Evolutionary conservation across 495 filamentous ascomycete species (phyloP).

Genomic region (Podospora appendiculata): DNA sequence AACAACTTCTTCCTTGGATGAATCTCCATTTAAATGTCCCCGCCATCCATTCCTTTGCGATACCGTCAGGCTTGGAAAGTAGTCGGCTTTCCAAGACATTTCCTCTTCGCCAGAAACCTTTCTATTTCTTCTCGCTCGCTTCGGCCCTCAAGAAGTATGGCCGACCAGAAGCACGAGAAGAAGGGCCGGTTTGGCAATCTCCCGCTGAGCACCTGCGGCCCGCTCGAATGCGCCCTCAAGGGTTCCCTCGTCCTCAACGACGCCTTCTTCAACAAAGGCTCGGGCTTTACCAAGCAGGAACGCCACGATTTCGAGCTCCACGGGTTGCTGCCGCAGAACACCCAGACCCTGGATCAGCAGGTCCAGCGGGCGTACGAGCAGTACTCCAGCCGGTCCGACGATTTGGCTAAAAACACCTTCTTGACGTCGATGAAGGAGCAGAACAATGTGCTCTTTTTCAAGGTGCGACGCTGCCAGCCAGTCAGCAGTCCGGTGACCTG

Average conservation of each 20-base stretch:
- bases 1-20: background rate
- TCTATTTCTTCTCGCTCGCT: background rate
- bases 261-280: slow-evolving; percentile 78
- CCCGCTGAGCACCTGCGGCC: slow-evolving; percentile 55
- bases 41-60: background rate
- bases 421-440: slow-evolving; percentile 81
- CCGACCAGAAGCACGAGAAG: slow-evolving; percentile 3
- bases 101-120: background rate
- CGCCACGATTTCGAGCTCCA: slow-evolving; percentile 60
- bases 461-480: slow-evolving; percentile 27
- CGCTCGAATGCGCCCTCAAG: slow-evolving; percentile 51
- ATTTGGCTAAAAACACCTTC: slow-evolving; percentile 76
- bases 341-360: slow-evolving; percentile 78
- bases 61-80: no score
- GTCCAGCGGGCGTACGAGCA: slow-evolving; percentile 73
- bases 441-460: slow-evolving; percentile 72
- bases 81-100: background rate
- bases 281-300: slow-evolving; percentile 64
- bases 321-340: slow-evolving; percentile 61
- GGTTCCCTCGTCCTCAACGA: slow-evolving; percentile 58
- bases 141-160: slow-evolving; percentile 10
- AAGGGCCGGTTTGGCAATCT: slow-evolving; percentile 49
- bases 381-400: slow-evolving; percentile 51
- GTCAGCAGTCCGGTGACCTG: no score
- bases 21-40: background rate